Base-by-base conservation (phyloP, 768 basidiomycete species). In the Collybia nuda region DNA sequence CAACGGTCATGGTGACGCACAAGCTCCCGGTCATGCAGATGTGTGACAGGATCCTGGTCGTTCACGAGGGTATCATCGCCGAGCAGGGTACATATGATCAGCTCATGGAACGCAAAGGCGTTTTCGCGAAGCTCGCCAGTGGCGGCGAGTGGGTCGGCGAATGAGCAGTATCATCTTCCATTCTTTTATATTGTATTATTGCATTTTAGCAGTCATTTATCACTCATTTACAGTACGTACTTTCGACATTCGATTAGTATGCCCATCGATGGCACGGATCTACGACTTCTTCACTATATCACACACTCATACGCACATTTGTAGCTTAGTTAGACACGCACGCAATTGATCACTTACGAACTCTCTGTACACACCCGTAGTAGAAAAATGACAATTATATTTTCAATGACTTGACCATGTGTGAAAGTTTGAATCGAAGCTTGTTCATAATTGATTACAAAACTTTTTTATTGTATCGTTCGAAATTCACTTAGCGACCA, bases 1-100 rank as follows among this genome's bases (percentile, higher is more conserved):
- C 93, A 55, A 93, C 91, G 49, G 67, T 98, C 56, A 88, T 98
- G 79, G 84, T 98, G 57, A 98, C 95, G 11, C 96, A 98, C 70
- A 96, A 96, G 67, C 66, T 93, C 24, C 80, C 84, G 39, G 84
- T 92, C 24, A 98, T 98, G 95, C 77, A 76, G 64, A 83, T 89
- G 81, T 98, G 96, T 68, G 93, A 98, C 67, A 78, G 92, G 28
- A 84, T 98, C 28, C 56, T 97, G 17, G 86, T 96, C 38, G 67
- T 98, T 5, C 76, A 84, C 15, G 83, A 85, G n/a, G 96, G 95
- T 1, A 66, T 66, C 52, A 76, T 95, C 18, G 86, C 74, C 17
- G 94, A 97, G 70, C 69, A 92, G 59, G 93, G 93, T 32, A 74
- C 76, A 35, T 96, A 83, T 63, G 84, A 88, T 12, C 71, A 80